phyloP scores from a whole-genome alignment of 352 stramenopile species.

The Globisporangium iwayamae region DNA sequence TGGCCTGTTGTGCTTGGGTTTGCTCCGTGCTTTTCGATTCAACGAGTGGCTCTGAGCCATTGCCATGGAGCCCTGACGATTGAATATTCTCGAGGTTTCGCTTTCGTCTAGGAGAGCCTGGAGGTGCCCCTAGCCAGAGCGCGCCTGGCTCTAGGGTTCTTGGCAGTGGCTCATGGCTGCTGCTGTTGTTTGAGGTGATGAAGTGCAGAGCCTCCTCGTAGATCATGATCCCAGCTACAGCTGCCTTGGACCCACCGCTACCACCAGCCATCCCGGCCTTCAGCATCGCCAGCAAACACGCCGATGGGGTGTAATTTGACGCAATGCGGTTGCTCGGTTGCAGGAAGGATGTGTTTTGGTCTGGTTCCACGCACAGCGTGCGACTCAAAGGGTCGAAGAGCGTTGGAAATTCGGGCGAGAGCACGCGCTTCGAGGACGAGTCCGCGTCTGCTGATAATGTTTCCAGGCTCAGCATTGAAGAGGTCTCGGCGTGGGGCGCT shows the following conservation, averaged over 20 bases:
- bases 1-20: background rate
- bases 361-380: constrained; percentile 70
- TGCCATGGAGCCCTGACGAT: background rate
- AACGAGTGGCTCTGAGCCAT: background rate
- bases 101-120: constrained; percentile 1
- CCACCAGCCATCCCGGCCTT: constrained; percentile 16
- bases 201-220: background rate
- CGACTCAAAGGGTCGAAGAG: constrained; percentile 68
- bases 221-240: constrained; percentile 7
- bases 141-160: background rate
- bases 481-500: background rate
- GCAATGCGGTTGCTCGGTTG: constrained; percentile 72
- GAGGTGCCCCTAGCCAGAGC: background rate
- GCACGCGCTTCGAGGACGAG: background rate
- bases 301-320: constrained; percentile 56
- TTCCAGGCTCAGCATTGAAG: background rate
- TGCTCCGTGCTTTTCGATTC: background rate
- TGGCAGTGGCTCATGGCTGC: background rate
- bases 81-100: constrained; percentile 7
- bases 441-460: no score
- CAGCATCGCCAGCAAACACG: constrained; percentile 38
- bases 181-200: background rate
- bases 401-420: constrained; percentile 14
- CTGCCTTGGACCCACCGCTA: background rate
- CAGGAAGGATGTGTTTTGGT: constrained; percentile 50